Conservation (phyloP, 2,329 filamentous ascomycete species). For the Laburnicola sp. region DNA sequence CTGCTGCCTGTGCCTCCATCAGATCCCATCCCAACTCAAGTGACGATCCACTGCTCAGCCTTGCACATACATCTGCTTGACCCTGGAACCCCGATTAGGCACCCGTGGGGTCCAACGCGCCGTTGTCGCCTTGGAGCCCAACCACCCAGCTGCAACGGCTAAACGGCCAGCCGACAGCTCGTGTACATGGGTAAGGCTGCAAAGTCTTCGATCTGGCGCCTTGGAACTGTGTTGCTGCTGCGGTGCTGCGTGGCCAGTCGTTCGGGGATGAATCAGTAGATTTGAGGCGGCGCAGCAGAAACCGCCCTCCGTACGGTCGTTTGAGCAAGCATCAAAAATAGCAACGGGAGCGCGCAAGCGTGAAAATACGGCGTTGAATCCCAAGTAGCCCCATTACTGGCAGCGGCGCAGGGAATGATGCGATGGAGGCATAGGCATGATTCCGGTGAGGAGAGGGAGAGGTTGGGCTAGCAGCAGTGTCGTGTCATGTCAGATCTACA, state of each 20-base stretch:
- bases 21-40: background rate
- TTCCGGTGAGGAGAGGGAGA: too few species aligned
- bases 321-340: background rate
- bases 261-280: too few species aligned
- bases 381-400: too few species aligned
- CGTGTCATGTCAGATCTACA: too few species aligned
- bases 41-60: background rate
- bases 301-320: background rate
- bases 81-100: conserved; percentile 3
- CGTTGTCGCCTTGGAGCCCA: conserved; percentile 3
- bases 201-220: background rate
- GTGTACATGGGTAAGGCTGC: background rate
- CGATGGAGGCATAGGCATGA: too few species aligned
- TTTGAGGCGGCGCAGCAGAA: background rate
- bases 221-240: background rate
- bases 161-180: background rate
- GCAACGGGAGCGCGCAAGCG: background rate
- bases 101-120: background rate
- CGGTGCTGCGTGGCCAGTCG: too few species aligned
- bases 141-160: background rate
- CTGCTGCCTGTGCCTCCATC: conserved; percentile 1
- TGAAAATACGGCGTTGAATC: too few species aligned
- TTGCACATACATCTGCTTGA: background rate
- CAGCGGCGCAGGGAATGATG: too few species aligned
- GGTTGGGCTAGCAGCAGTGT: too few species aligned